Percentiles rank a stretch among this genome's conserved stretches.
These are phyloP conservation scores for Naganishia sp. DNA, from an alignment of 1,284 basidiomycete genomes.

Conservation along the genomic window DNA sequence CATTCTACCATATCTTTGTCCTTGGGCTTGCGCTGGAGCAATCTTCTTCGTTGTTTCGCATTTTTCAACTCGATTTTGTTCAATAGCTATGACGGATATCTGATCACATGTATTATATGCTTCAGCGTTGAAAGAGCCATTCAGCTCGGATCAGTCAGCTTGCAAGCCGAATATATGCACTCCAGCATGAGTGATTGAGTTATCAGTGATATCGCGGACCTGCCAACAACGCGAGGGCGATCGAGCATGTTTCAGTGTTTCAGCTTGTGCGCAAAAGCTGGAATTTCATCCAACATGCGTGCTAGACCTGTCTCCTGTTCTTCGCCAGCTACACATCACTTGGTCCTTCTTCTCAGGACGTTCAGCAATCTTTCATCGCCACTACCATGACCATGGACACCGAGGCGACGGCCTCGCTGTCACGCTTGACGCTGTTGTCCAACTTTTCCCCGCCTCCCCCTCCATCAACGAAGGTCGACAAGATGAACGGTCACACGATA, in stretches of 20 bases:
- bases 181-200: no score
- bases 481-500: slow-evolving; percentile 11
- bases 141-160: no score
- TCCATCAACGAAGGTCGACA: background rate
- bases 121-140: background rate
- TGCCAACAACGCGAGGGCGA: background rate
- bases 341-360: background rate
- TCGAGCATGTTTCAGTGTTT: slow-evolving; percentile 22
- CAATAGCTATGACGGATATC: no score
- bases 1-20: no score
- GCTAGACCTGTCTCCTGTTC: background rate
- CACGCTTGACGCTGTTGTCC: slow-evolving; percentile 16
- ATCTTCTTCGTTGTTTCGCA: no score
- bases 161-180: no score
- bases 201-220: no score
- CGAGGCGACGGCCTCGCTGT: slow-evolving; percentile 18
- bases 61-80: no score
- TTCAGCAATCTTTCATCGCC: background rate
- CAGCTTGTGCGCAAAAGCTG: slow-evolving; percentile 15
- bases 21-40: no score
- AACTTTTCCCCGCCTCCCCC: slow-evolving; percentile 22
- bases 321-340: background rate
- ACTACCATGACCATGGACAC: slow-evolving; percentile 1
- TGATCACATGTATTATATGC: no score
- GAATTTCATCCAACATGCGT: slow-evolving; percentile 13